Base-by-base conservation (phyloP, 1,284 basidiomycete species). In the Polyporus tsugae region DNA sequence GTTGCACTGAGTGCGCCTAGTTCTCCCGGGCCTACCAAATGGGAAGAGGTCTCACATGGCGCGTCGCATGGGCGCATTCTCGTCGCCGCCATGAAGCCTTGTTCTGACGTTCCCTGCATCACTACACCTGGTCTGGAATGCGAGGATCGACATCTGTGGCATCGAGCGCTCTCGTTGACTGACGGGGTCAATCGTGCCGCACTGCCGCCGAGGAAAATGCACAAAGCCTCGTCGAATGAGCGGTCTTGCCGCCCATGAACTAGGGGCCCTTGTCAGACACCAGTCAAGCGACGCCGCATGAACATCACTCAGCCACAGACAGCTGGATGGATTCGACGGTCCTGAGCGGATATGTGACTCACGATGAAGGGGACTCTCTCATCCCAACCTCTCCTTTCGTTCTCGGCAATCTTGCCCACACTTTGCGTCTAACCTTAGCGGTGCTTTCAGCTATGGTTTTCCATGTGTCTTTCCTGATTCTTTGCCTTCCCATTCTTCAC, bases 141-240 rank as follows among this genome's bases (percentile, higher is more conserved):
- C 35, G 38, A 41, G 7, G 39, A 35, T 62, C 52, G 29, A 25
- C 33, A 41, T 35, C 7, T 41, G 33, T 39, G 52, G 22, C 29
- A 6, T 11, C 36, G 49, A 58, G 66, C 66, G 69, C 59, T 17
- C 57, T 29, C 44, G 42, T n/a, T 70, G 69, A 67, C 49, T 49
- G 69, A 64, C 62, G 62, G 49, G 61, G 63, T 68, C 66, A 61
- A 60, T 67, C 69, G 65, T 62, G 10, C n/a, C 55, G 63, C 39
- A 44, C 36, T 46, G 19, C 25, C 33, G 35, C 52, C 39, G 52
- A 49, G 33, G 22, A 33, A 49, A 52, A 33, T 19, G 22, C 44
- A 46, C 9, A 41, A 22, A 60, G 60, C 13, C 29, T 59, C 25
- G 53, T 44, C 60, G 15, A 57, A 60, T 67, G 58, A 60, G 33